Conservation (phyloP, 192 early-diverging fungal species). For the Cladochytrium replicatum region DNA sequence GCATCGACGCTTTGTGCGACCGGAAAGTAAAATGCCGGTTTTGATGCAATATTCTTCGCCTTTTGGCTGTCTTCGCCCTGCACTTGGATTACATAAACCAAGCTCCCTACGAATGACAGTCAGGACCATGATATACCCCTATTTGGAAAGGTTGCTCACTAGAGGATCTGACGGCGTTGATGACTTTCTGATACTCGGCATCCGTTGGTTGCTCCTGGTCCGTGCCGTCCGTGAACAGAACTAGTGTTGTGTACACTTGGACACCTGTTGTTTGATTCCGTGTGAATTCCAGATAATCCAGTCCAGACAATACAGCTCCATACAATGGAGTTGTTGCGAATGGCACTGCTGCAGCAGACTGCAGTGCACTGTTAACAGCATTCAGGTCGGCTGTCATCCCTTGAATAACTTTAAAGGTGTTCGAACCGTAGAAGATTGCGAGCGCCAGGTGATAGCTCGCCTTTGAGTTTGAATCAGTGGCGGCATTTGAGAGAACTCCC, state of each 20-base stretch:
- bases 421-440: neutral
- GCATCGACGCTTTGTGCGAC: neutral
- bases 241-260: neutral
- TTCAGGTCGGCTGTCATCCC: neutral
- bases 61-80: neutral
- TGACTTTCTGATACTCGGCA: neutral
- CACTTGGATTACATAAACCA: neutral
- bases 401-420: neutral
- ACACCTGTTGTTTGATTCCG: neutral
- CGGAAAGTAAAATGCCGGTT: neutral
- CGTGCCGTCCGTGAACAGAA: neutral
- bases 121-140: neutral
- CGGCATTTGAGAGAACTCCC: neutral
- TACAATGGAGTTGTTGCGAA: neutral
- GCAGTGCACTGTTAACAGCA: neutral
- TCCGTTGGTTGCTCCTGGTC: neutral
- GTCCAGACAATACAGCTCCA: neutral
- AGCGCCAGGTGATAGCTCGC: neutral
- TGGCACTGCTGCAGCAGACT: neutral
- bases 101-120: neutral
- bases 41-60: constrained; percentile 1
- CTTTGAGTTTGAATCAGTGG: neutral
- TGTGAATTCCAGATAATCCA: neutral
- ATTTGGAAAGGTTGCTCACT: neutral
- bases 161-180: neutral